Conservation (phyloP, 805 yeast species). For the Lachancea cidri region DNA sequence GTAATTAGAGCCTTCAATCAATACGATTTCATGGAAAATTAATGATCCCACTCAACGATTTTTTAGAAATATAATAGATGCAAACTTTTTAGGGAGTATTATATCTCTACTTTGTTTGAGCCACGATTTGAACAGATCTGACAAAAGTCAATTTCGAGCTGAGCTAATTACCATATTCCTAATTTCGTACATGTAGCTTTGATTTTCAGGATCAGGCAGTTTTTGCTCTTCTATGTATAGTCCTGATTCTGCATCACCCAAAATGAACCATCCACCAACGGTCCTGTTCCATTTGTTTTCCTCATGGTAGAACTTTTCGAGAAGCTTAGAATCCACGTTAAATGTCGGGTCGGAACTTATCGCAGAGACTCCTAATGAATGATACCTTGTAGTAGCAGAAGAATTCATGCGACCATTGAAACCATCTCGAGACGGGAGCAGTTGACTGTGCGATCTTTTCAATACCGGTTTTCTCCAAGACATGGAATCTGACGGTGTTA, state of each 20-base stretch:
- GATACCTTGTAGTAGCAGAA: constrained; percentile 20
- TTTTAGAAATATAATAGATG: too few relatives aligned
- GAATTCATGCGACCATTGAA: constrained; percentile 14
- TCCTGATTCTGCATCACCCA: constrained; percentile 12
- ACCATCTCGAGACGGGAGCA: constrained; percentile 7
- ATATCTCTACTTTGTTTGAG: too few relatives aligned
- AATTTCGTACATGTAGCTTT: constrained; percentile 31
- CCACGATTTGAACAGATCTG: not conserved
- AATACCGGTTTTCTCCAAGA: not conserved
- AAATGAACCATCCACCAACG: constrained; percentile 29
- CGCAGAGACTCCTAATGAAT: constrained; percentile 15
- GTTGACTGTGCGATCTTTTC: constrained; percentile 19
- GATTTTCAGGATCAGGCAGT: constrained; percentile 15
- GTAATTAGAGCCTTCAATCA: not conserved
- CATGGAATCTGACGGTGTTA: not conserved
- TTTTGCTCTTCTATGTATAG: constrained; percentile 13
- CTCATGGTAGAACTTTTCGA: constrained; percentile 31
- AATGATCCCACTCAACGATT: too few relatives aligned
- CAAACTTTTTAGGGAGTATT: too few relatives aligned
- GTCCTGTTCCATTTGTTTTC: constrained; percentile 32
- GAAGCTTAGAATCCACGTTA: constrained; percentile 16
- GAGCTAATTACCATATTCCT: constrained; percentile 33
- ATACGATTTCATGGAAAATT: too few relatives aligned
- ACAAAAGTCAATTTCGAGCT: constrained; percentile 21
- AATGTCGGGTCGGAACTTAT: constrained; percentile 13